Conservation (phyloP, 805 yeast species). For the Metschnikowia koreensis region DNA sequence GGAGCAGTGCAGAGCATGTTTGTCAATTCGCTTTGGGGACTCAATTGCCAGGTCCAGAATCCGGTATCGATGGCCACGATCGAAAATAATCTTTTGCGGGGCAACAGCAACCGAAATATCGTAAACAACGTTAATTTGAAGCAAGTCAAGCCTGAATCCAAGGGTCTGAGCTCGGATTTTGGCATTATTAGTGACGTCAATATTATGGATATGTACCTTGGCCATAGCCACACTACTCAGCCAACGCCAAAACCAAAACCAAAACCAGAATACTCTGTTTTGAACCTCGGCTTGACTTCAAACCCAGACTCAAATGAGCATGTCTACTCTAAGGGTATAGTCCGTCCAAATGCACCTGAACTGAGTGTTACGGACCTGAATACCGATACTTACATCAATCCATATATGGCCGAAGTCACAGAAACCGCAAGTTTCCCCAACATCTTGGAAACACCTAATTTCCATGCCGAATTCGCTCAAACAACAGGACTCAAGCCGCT, state of each 20-base stretch:
- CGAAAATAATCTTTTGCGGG: constrained; percentile 41
- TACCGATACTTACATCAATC: constrained; percentile 12
- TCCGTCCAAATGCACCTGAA: not conserved
- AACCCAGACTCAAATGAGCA: not conserved
- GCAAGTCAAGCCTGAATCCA: not conserved
- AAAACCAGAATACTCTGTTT: constrained; percentile 1
- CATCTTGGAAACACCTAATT: constrained; percentile 11
- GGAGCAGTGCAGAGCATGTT: constrained; percentile 28
- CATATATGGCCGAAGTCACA: constrained; percentile 22
- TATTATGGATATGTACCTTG: constrained; percentile 16
- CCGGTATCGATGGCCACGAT: constrained; percentile 44
- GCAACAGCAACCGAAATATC: constrained; percentile 46
- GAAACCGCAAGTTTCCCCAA: constrained; percentile 30
- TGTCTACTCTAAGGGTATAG: not conserved
- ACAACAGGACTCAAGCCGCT: constrained; percentile 23
- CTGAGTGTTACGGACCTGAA: not conserved
- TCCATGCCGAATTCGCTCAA: constrained; percentile 26
- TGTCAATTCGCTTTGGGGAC: constrained; percentile 46
- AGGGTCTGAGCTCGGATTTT: not conserved
- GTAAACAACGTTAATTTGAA: constrained; percentile 36
- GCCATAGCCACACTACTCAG: not conserved
- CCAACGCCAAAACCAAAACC: constrained; percentile 1
- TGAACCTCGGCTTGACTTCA: not conserved
- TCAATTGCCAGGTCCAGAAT: constrained; percentile 32
- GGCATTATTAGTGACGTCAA: constrained; percentile 16